Evolutionary conservation across 179 eudicot genomes (phyloP), one percentile per base, ranked within the genome.

Genomic region (Nepenthes alata): DNA sequence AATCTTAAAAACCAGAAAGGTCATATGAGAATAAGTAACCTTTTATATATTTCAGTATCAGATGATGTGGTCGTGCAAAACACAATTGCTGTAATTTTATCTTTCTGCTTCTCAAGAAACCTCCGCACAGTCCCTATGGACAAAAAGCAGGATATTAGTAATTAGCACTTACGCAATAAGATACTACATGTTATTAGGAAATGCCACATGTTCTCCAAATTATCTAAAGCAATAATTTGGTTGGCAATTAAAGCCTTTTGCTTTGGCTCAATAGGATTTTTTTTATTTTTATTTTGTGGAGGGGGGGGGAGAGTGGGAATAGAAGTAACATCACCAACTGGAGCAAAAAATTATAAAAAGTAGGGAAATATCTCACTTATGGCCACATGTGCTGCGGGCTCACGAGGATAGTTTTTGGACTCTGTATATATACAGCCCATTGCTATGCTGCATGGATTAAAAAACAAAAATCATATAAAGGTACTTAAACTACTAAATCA

Each of bases 371-470:
- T 58, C 96, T 81, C 71, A 93, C 98, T 81, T 73, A 90, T 93
- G 70, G 98, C 98, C 73, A 93, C 98, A 64, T 93, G 98, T 34
- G 98, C 97, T 47, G 97, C 98, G 54, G 98, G 97, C 83, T 93
- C 98, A 75, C 98, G 95, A 60, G 98, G 98, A 74, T 93, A 93
- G 60, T 81, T 89, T 75, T 93, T 93, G 58, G 95, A 77, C 62
- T 93, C 97, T 51, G 97, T 81, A 69, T 93, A 89, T 53, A 93
- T 87, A 65, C 97, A 89, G 44, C 95, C 94, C 85, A 81, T 75
- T 57, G 98, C 97, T 75, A 93, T 90, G 80, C 98, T 93, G 94
- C 89, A 81, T 62, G 69, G 53, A 67, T 35, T 25, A 25, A 25
- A 25, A 25, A 25, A 25, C 25, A 75, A 37, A 72, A 39, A 68